Base-by-base conservation (phyloP, 768 basidiomycete species). In the Epithele typhae region DNA sequence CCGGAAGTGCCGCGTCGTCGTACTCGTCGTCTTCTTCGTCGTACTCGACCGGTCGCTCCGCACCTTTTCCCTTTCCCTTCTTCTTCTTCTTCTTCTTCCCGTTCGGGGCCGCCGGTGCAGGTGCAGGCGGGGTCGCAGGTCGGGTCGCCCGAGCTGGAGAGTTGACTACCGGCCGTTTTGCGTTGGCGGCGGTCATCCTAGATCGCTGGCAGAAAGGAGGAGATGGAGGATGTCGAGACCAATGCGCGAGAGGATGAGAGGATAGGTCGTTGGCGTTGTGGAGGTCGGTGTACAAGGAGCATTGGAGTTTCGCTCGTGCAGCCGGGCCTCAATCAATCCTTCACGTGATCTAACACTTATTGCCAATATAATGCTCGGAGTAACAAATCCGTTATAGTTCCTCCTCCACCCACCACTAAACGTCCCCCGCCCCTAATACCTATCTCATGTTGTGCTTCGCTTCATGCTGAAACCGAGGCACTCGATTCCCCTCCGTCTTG, bases 21-120 rank as follows among this genome's bases (percentile, higher is more conserved):
- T 62, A 57, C 5, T 66, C 65, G 12, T 59, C 62, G 19, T 61
- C 61, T 7, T 62, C 59, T 17, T 46, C 52, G 43, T 58, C 46
- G 36, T 48, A 45, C 9, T 35, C 35, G 19, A 45, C 46, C 6
- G 47, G 32, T 23, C 54, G 43, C 22, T 53, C 60, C 1, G 53
- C 46, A n/a, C 48, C 57, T 55, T 62, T 63, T 19, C 66, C 69
- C 52, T 75, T 75, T 5, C 63, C 64, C 52, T 72, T 74, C 56
- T 65, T 72, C 67, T 75, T 76, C 63, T 72, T 75, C 48, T 66
- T 67, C 63, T 66, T 68, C 70, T 68, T 75, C 32, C 58, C 57
- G 32, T 59, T 62, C 17, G 51, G 43, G 4, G 43, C n/a, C 12
- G 53, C 43, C 21, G 56, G 27, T 6, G 52, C 12, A 18, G 55